phyloP scores from a whole-genome alignment of 768 basidiomycete genomes.

The Termitomyces sp. region DNA sequence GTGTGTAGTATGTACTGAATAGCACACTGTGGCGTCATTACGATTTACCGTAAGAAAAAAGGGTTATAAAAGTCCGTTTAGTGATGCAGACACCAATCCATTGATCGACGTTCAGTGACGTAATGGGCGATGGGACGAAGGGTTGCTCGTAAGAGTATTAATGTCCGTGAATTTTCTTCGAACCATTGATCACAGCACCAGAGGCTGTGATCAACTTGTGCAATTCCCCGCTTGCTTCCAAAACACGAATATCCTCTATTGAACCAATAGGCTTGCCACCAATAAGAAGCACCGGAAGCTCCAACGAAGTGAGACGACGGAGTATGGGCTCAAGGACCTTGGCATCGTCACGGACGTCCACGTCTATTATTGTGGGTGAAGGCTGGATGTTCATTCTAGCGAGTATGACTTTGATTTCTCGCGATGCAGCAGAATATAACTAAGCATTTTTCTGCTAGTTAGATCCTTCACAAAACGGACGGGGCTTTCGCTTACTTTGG shows the following conservation, averaged over 20 bases:
- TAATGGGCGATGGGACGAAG: neutral
- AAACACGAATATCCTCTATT: constrained; percentile 46
- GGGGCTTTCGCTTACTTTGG: constrained; percentile 45
- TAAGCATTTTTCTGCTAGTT: constrained; percentile 19
- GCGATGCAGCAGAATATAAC: constrained; percentile 61
- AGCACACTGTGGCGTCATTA: too few species aligned
- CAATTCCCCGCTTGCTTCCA: constrained; percentile 51
- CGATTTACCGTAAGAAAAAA: too few species aligned
- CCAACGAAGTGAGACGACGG: constrained; percentile 51
- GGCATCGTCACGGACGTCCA: constrained; percentile 71
- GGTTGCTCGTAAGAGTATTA: constrained; percentile 5
- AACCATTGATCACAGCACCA: constrained; percentile 53
- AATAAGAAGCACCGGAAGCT: constrained; percentile 66
- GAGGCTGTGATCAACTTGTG: constrained; percentile 45
- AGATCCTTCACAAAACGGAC: neutral
- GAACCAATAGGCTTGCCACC: constrained; percentile 58
- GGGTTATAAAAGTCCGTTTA: too few species aligned
- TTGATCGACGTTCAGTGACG: too few species aligned
- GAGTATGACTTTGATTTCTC: constrained; percentile 64
- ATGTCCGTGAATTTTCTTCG: constrained; percentile 49
- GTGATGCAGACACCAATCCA: too few species aligned
- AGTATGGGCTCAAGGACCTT: constrained; percentile 61
- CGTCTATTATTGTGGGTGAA: constrained; percentile 62
- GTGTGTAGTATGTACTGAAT: too few species aligned
- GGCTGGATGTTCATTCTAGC: constrained; percentile 55